phyloP scores from a whole-genome alignment of 192 early-diverging fungal species.

The Neocallimastix lanati region DNA sequence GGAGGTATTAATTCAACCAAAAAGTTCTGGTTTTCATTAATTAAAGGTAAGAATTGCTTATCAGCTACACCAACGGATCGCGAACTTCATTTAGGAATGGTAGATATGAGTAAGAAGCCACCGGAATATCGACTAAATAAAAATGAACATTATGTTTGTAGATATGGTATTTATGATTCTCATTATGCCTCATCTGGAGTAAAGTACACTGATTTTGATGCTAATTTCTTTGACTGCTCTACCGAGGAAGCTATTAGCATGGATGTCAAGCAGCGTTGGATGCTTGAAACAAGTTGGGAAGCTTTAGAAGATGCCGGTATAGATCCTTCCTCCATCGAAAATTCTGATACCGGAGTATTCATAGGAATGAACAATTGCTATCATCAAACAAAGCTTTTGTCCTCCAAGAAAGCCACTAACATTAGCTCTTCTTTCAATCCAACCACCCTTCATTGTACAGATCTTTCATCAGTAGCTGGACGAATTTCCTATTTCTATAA shows the following conservation, averaged over 20 bases:
- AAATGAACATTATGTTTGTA: neutral
- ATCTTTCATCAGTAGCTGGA: conserved; percentile 5
- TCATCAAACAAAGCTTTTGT: neutral
- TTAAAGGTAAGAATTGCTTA: too few species aligned
- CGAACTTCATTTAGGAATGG: too few species aligned
- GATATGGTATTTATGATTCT: neutral
- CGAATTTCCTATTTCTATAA: conserved; percentile 9
- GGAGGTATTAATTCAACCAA: too few species aligned
- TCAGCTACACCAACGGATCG: too few species aligned
- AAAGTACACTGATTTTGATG: neutral
- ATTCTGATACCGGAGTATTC: neutral
- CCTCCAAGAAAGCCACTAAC: too few species aligned
- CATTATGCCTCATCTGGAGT: neutral
- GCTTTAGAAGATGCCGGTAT: neutral
- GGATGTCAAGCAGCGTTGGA: neutral
- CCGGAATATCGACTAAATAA: neutral
- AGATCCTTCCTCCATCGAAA: neutral
- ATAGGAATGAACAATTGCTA: neutral
- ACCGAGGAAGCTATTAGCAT: neutral
- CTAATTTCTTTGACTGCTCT: neutral
- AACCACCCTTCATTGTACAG: neutral
- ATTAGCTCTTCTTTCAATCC: too few species aligned
- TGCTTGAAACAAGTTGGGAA: neutral
- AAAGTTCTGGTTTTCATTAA: too few species aligned
- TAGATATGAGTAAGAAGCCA: too few species aligned